Percentiles rank a stretch among this genome's conserved stretches.
phyloP scores from a whole-genome alignment of 129 eudicot species.

The Pittosporum tobira region DNA sequence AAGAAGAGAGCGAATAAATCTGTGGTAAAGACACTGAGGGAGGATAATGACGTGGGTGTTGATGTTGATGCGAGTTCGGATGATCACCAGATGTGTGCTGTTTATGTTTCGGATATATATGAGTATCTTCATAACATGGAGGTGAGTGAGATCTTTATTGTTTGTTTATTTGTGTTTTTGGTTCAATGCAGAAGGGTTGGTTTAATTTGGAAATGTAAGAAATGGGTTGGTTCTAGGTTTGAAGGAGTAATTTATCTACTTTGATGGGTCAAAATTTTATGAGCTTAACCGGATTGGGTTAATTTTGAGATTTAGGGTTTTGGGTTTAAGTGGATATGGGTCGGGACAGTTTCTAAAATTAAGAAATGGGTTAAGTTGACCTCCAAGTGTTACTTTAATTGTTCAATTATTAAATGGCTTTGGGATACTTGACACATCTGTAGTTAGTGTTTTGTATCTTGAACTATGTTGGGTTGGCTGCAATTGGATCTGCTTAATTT shows the following conservation, averaged over 20 bases:
- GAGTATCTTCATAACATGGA: slow-evolving; percentile 64
- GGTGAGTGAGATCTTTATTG: slow-evolving; percentile 20
- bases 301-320: too few relatives aligned
- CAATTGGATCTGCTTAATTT: too few relatives aligned
- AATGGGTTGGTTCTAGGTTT: not conserved
- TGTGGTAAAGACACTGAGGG: too few relatives aligned
- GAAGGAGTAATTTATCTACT: too few relatives aligned
- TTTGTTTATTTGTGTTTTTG: not conserved
- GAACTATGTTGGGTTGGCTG: not conserved
- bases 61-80: slow-evolving; percentile 14
- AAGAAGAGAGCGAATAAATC: slow-evolving; percentile 23
- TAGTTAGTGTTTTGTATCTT: not conserved
- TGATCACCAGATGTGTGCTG: slow-evolving; percentile 69
- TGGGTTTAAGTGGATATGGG: too few relatives aligned
- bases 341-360: too few relatives aligned
- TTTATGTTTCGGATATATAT: slow-evolving; percentile 47
- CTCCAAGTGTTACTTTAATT: too few relatives aligned
- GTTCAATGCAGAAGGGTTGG: too few relatives aligned
- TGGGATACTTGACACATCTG: too few relatives aligned
- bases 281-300: not conserved
- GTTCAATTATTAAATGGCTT: too few relatives aligned
- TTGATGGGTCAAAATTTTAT: not conserved
- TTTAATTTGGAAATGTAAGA: not conserved
- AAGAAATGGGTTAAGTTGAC: too few relatives aligned
- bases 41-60: not conserved